A percentile compares a stretch with the other conserved stretches of the same genome.
phyloP scores from a whole-genome alignment of 2,329 filamentous ascomycete species.

The Claviceps fusiformis region DNA sequence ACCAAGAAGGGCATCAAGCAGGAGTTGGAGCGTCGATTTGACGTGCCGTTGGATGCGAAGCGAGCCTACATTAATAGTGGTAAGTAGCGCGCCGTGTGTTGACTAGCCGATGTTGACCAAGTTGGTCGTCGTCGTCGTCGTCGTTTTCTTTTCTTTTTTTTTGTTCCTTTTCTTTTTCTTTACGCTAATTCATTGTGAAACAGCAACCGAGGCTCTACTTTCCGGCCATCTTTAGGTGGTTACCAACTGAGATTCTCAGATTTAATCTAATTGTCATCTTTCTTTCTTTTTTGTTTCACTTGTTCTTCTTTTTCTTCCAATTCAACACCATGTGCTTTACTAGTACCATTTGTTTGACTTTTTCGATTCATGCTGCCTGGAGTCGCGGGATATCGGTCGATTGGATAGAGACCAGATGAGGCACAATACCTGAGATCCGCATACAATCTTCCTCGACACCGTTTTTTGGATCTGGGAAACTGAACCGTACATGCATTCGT shows the following conservation, averaged over 20 bases:
- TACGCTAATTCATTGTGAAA: not conserved
- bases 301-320: not conserved
- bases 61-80: constrained; percentile 88
- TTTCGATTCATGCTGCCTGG: constrained; percentile 1
- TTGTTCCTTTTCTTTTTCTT: not conserved
- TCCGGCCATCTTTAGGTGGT: constrained; percentile 56
- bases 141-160: not conserved
- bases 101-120: not conserved
- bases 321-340: not conserved
- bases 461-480: not conserved
- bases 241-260: no score
- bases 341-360: not conserved
- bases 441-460: not conserved
- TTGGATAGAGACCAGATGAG: not conserved
- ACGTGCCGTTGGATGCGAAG: constrained; percentile 72
- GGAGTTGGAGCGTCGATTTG: constrained; percentile 84
- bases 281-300: not conserved
- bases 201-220: constrained; percentile 65
- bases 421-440: not conserved
- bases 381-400: not conserved
- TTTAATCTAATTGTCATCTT: not conserved
- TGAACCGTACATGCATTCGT: not conserved
- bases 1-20: constrained; percentile 97
- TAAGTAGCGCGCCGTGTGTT: constrained; percentile 32
- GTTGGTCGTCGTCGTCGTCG: not conserved